Evolutionary conservation across 2,329 filamentous ascomycete genomes (phyloP).

Genomic region (Tolypocladium album): DNA sequence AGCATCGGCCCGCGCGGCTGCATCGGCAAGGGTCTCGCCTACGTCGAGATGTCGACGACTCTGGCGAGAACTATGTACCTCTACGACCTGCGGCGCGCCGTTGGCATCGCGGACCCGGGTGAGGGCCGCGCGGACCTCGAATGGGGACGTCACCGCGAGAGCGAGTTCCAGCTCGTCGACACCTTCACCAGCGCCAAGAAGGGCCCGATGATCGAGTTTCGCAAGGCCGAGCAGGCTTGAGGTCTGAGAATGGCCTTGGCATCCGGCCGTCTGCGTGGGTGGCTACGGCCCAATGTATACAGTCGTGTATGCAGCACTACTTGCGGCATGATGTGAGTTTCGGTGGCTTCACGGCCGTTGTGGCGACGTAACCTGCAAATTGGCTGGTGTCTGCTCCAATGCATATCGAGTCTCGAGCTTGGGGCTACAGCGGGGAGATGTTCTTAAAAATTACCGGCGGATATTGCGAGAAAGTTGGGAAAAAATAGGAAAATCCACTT

Average conservation of each 20-base stretch:
- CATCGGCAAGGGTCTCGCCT: conserved; percentile 60
- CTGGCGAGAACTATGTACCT: conserved; percentile 49
- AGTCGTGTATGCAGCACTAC: not conserved
- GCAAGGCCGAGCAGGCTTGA: conserved; percentile 14
- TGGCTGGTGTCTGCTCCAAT: not conserved
- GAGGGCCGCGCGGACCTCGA: conserved; percentile 38
- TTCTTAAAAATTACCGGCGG: not conserved
- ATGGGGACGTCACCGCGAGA: conserved; percentile 41
- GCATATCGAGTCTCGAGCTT: not conserved
- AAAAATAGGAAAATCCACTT: not conserved
- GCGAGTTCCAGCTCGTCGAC: conserved; percentile 61
- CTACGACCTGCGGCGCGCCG: conserved; percentile 47
- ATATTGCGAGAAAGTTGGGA: not conserved
- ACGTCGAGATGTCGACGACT: conserved; percentile 54
- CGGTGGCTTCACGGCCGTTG: not conserved
- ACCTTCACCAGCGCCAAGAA: conserved; percentile 66
- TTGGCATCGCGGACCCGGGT: conserved; percentile 37
- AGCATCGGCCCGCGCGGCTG: conserved; percentile 59
- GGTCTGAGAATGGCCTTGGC: not conserved
- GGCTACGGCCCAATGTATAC: not conserved
- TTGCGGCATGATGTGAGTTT: not conserved
- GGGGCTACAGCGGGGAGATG: not conserved
- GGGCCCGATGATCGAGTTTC: conserved; percentile 58
- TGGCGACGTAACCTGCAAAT: not conserved
- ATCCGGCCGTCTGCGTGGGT: not conserved